Percentiles rank a stretch among this genome's conserved stretches.
phyloP scores from a whole-genome alignment of 495 filamentous ascomycete genomes.

The Aspergillus leporis region DNA sequence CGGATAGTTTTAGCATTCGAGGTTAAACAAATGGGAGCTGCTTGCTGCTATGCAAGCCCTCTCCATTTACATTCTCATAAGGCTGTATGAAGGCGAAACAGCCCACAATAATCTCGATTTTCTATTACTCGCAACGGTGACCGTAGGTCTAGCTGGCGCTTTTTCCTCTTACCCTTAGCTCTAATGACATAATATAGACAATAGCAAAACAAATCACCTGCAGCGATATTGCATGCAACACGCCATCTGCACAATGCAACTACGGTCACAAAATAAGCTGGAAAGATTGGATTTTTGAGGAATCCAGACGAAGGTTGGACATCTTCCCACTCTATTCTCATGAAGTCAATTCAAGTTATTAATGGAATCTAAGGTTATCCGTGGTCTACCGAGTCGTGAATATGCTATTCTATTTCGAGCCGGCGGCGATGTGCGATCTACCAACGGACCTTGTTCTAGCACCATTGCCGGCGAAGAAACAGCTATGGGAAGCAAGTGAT shows the following conservation, averaged over 20 bases:
- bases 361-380: conserved; percentile 32
- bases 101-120: conserved; percentile 43
- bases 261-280: conserved; percentile 24
- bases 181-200: conserved; percentile 14
- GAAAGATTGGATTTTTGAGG: conserved; percentile 48
- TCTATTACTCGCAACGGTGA: conserved; percentile 35
- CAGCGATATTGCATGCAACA: not conserved
- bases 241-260: conserved; percentile 5
- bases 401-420: conserved; percentile 48
- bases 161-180: no score
- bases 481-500: conserved; percentile 49
- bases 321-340: not conserved
- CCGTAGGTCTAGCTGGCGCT: conserved; percentile 25
- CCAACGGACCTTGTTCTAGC: conserved; percentile 40
- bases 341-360: conserved; percentile 30
- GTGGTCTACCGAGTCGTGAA: conserved; percentile 44
- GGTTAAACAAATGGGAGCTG: conserved; percentile 36
- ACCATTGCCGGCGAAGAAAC: conserved; percentile 46
- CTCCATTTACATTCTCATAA: conserved; percentile 41
- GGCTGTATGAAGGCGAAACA: conserved; percentile 46
- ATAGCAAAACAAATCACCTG: conserved; percentile 25
- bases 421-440: conserved; percentile 39
- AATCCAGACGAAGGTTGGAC: conserved; percentile 21
- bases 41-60: conserved; percentile 47
- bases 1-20: conserved; percentile 26